phyloP scores from a whole-genome alignment of 2,329 filamentous ascomycete species.

The Cladosporium sp. region DNA sequence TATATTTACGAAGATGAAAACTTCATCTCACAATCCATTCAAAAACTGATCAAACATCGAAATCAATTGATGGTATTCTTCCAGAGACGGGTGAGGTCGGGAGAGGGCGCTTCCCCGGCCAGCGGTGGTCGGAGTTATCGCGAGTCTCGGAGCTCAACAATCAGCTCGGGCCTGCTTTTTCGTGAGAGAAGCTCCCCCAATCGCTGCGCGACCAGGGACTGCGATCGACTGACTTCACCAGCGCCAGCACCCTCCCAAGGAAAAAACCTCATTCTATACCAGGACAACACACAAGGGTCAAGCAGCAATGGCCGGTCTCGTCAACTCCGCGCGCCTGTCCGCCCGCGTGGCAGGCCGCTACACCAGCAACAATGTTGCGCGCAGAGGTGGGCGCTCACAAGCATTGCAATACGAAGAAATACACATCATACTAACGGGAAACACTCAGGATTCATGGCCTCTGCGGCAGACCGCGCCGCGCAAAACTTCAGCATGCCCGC shows the following conservation, averaged over 20 bases:
- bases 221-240: too few relatives aligned
- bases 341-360: constrained; percentile 27
- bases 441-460: constrained; percentile 24
- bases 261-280: too few relatives aligned
- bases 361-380: constrained; percentile 20
- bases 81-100: constrained; percentile 12
- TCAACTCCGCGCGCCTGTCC: constrained; percentile 25
- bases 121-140: neutral
- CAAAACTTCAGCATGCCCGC: constrained; percentile 91
- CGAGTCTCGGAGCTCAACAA: neutral
- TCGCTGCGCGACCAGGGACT: neutral
- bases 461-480: constrained; percentile 54
- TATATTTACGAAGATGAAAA: too few relatives aligned
- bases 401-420: neutral
- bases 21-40: too few relatives aligned
- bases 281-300: neutral
- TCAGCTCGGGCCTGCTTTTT: neutral
- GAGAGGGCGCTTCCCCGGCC: neutral
- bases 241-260: too few relatives aligned
- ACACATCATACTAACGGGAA: constrained; percentile 10
- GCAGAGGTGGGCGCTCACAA: constrained; percentile 23
- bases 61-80: too few relatives aligned
- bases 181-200: neutral
- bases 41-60: too few relatives aligned
- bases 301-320: constrained; percentile 27